Conservation (phyloP, 2,329 filamentous ascomycete species). For the Fusarium xyrophilum region DNA sequence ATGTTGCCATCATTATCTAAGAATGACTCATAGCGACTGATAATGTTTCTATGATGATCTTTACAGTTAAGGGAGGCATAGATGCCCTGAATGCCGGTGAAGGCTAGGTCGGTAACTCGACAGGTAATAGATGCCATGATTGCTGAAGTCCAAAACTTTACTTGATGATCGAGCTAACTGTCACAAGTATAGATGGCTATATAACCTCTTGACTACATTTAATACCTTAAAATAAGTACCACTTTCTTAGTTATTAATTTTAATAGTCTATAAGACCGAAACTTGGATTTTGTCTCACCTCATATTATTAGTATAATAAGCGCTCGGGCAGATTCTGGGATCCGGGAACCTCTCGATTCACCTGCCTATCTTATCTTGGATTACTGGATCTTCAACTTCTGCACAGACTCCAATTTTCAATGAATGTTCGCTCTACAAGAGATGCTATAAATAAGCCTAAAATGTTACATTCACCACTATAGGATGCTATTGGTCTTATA, state of each 20-base stretch:
- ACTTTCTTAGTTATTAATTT: neutral
- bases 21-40: conserved; percentile 1
- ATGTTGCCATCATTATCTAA: conserved; percentile 4
- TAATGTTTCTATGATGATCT: neutral
- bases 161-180: no score
- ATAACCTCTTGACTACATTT: no score
- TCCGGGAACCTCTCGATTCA: neutral
- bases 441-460: neutral
- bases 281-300: neutral
- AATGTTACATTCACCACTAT: neutral
- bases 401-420: no score
- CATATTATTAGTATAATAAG: neutral
- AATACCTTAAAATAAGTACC: neutral
- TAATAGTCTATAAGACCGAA: neutral
- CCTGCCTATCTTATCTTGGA: neutral
- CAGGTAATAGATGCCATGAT: conserved; percentile 2
- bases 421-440: no score
- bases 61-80: conserved; percentile 12
- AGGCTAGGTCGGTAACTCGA: neutral
- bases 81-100: neutral
- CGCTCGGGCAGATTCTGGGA: neutral
- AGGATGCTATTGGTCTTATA: neutral
- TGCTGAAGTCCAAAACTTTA: neutral
- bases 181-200: no score
- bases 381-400: no score